These are phyloP conservation scores for Fraxinus excelsior DNA, from an alignment of 257 asterid genomes.

Conservation along the genomic window DNA sequence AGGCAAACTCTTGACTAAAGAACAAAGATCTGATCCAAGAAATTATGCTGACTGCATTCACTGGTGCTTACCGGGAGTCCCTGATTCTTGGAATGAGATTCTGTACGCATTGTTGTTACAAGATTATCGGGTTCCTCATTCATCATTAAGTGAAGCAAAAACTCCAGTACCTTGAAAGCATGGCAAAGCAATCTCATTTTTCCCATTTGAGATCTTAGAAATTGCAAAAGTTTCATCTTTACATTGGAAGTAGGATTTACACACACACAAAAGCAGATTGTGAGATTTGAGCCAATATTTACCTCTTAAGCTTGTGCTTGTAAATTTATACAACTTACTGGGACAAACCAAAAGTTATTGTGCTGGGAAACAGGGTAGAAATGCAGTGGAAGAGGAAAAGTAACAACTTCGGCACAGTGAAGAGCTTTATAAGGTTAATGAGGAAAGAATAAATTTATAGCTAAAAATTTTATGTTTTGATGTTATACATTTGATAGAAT, in stretches of 20 bases:
- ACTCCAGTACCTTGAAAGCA: neutral
- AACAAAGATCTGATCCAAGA: slow-evolving; percentile 70
- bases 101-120: slow-evolving; percentile 67
- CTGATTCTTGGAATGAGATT: slow-evolving; percentile 86
- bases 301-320: neutral
- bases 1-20: slow-evolving; percentile 77
- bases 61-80: slow-evolving; percentile 98
- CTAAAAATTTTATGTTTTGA: neutral
- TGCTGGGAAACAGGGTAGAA: neutral
- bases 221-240: neutral
- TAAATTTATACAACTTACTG: neutral
- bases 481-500: neutral
- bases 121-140: slow-evolving; percentile 47
- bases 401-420: neutral
- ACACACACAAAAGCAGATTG: neutral
- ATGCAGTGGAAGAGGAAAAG: neutral
- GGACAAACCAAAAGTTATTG: neutral
- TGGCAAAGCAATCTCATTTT: neutral
- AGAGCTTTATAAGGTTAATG: neutral
- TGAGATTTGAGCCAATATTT: neutral
- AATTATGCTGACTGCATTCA: slow-evolving; percentile 88
- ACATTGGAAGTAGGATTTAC: neutral
- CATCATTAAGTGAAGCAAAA: neutral
- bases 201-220: neutral
- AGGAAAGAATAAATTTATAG: neutral